Conservation (phyloP, 345 rosid genomes). For the Populus euphratica region DNA sequence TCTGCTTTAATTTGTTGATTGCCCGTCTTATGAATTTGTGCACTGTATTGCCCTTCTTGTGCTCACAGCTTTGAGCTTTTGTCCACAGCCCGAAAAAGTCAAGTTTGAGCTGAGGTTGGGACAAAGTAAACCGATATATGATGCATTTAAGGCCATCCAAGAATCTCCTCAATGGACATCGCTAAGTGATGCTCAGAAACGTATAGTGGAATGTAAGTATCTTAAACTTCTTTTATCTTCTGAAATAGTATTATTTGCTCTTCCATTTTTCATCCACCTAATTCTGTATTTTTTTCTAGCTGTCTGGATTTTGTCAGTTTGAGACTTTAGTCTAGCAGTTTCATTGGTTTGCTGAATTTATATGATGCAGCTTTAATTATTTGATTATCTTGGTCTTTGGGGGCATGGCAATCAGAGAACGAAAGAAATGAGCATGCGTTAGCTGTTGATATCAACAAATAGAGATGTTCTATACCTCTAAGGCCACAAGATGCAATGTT, state of each 20-base stretch:
- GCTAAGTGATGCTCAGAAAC: constrained; percentile 60
- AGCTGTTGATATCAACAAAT: neutral
- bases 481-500: neutral
- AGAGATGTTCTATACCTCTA: neutral
- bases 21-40: constrained; percentile 7
- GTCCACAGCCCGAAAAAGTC: constrained; percentile 70
- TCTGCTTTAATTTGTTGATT: too few relatives aligned
- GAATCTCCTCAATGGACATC: constrained; percentile 63
- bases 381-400: neutral
- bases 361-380: neutral
- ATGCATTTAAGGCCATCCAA: constrained; percentile 66
- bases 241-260: neutral
- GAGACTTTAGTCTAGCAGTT: neutral
- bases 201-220: constrained; percentile 65
- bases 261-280: neutral
- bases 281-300: neutral
- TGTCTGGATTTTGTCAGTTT: neutral
- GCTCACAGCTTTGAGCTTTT: constrained; percentile 6
- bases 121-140: constrained; percentile 74
- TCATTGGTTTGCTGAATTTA: neutral
- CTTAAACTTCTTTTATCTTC: neutral
- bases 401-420: neutral
- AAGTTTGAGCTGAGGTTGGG: constrained; percentile 68
- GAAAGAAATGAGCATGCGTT: neutral
- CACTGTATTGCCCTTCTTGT: neutral